Base-by-base conservation (phyloP, 306 rosid species). In the Styphnolobium japonicum region DNA sequence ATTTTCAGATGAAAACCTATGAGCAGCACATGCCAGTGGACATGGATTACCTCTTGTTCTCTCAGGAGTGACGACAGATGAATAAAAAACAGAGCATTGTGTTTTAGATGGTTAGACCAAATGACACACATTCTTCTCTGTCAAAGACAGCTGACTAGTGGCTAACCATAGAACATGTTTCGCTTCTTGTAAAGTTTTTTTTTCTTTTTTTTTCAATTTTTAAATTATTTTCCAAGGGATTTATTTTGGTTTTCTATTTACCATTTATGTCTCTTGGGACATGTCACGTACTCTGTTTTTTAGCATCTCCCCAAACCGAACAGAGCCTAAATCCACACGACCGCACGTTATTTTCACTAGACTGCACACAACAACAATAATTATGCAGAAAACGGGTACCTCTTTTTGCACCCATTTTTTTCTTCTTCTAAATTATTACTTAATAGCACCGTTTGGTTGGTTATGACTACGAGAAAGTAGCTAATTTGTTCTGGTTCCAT, bases 121-220 rank as follows among this genome's bases (percentile, higher is more conserved):
- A 73, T 77, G 80, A 76, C 86, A 82, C 76, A 25, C 51, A 80
- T 84, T 84, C 86, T 67, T 45, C 18, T 18, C 53, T 58, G 52
- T 60, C 37, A 40, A 43, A 31, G 6, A 11, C 33, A 37, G 11
- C 15, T 16, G 51, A 27, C 46, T 19, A 9, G 66, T 48, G 49
- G 25, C 27, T 10, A 2, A 33, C 48, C n/a, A 23, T 7, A 2
- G 10, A 55, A 62, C 69, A 33, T 19, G 23, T 46, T 62, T 31
- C 51, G 7, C 51, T 19, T 21, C 27, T 19, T 2, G 19, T 16
- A 21, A 69, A 1, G 2, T 39, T 37, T 0, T 51, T 73, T 6
- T 2, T 7, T 37, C 39, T 21, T 21, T 1, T 63, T 43, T 25
- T 23, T 23, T 8, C 11, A 0, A 6, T 27, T 6, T 23, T 7